A percentile compares a stretch with the other conserved stretches of the same genome.
phyloP scores from a whole-genome alignment of 2,329 filamentous ascomycete genomes.

The Colletotrichum siamense region DNA sequence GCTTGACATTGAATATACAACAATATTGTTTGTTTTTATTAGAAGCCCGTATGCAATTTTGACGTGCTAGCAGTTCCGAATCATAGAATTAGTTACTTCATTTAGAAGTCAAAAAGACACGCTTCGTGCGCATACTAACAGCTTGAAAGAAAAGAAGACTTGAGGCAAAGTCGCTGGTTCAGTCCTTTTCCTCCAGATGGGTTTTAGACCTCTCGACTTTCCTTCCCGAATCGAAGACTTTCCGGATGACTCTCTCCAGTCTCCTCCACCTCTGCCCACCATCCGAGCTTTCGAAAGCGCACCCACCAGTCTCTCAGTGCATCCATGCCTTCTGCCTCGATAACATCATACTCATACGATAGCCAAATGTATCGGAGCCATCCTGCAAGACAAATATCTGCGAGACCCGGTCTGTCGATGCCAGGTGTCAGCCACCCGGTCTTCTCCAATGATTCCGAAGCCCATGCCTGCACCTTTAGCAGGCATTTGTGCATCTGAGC shows the following conservation, averaged over 20 bases:
- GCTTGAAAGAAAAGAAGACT: fast-evolving
- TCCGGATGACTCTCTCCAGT: background rate
- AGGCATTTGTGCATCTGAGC: constrained; percentile 6
- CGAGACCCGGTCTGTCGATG: constrained; percentile 22
- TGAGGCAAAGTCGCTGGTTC: fast-evolving
- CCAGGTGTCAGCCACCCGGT: constrained; percentile 28
- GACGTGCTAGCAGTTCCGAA: fast-evolving
- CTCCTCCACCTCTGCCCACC: constrained; percentile 27
- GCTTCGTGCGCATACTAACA: background rate
- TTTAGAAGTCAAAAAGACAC: background rate
- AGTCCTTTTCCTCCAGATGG: background rate
- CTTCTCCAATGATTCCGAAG: background rate
- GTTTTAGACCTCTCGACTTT: background rate
- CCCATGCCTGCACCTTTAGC: constrained; percentile 21
- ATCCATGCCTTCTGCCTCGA: constrained; percentile 18
- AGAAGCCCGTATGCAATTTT: background rate
- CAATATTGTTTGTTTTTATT: background rate
- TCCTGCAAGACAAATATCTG: constrained; percentile 23
- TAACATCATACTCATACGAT: constrained; percentile 20
- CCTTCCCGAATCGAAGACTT: background rate
- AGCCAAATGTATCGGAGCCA: constrained; percentile 22
- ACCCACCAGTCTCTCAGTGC: constrained; percentile 21
- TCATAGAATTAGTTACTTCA: background rate
- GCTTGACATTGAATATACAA: background rate
- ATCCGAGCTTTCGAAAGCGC: constrained; percentile 20